Evolutionary conservation across 306 rosid species (phyloP), one percentile per base, ranked within the genome.

Genomic region (Prosopis cineraria): DNA sequence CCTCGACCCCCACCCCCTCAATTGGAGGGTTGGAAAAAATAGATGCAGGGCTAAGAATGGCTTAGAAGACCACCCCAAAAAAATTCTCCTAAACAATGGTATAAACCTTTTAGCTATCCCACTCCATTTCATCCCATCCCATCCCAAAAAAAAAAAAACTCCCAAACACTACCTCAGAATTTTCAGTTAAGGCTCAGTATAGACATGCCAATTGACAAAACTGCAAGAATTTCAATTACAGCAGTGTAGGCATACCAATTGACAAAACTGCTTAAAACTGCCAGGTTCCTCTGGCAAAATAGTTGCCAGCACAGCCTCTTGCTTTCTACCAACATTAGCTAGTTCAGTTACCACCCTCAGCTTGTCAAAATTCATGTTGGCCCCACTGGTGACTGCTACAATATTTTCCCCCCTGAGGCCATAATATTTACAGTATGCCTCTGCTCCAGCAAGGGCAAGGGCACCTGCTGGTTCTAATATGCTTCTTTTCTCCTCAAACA

Each of bases 391-490:
- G 81, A 96, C 87, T 36, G 87, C 99, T 66, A 93, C 96, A 62
- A 96, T 85, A 77, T 90, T 88, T 80, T 84, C 90, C 70, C 98
- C 99, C 84, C 84, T 89, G 73, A 93, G 43, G 30, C 98, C 97
- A 80, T 96, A 88, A 83, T 91, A 91, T 75, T 90, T 93, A 88
- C 99, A 93, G 89, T 96, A 96, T 82, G 99, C 98, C 87, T 90
- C 98, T 25, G 98, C 98, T 81, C 99, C 98, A 73, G 99, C 98
- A 74, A 96, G 97, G 76, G 99, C 72, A 76, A 96, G 98, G 55
- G 98, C 98, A 60, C 99, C 98, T 37, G 99, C 99, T 19, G 99
- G 99, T 87, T 96, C 99, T 76, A 96, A 78, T 68, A 96, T 93
- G 90, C 90, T 87, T 84, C 99, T 91, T 53, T 88, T 93, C 88